phyloP scores from a whole-genome alignment of 164 flowering plant genomes.

The Protea cynaroides region DNA sequence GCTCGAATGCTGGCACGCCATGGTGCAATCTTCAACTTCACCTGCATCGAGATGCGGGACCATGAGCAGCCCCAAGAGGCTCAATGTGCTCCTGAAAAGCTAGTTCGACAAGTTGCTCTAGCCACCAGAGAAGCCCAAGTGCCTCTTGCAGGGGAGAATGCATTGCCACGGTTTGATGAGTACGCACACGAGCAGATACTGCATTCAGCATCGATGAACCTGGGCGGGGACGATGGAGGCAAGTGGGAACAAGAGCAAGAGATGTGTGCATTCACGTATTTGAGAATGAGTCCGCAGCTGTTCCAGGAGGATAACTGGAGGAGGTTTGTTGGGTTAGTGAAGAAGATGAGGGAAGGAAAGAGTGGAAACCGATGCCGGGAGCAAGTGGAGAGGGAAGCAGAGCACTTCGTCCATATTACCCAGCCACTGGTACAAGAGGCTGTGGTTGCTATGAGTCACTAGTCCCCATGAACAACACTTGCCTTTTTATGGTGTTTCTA shows the following conservation, averaged over 20 bases:
- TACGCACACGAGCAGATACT: conserved; percentile 73
- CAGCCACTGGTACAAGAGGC: conserved; percentile 78
- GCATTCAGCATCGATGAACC: conserved; percentile 34
- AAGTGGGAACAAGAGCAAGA: no score
- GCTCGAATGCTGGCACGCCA: conserved; percentile 85
- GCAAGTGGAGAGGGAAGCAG: conserved; percentile 79
- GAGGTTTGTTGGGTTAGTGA: conserved; percentile 67
- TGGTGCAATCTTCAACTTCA: conserved; percentile 84
- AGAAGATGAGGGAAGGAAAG: conserved; percentile 76
- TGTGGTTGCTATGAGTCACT: conserved; percentile 52
- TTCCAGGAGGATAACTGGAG: conserved; percentile 88
- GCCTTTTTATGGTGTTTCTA: no score
- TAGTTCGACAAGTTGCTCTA: conserved; percentile 72
- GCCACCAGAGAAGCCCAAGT: conserved; percentile 57
- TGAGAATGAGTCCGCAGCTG: conserved; percentile 78
- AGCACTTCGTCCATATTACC: conserved; percentile 63
- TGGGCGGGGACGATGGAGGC: conserved; percentile 24
- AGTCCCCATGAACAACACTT: no score
- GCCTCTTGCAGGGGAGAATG: conserved; percentile 94
- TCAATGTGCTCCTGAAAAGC: conserved; percentile 74
- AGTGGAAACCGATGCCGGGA: conserved; percentile 44
- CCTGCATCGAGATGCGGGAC: conserved; percentile 95
- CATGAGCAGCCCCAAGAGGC: conserved; percentile 95
- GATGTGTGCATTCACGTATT: conserved; percentile 92
- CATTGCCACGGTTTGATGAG: conserved; percentile 78